These are phyloP conservation scores for Rhamnella rubrinervis DNA, from an alignment of 331 rosid species.

Conservation along the genomic window DNA sequence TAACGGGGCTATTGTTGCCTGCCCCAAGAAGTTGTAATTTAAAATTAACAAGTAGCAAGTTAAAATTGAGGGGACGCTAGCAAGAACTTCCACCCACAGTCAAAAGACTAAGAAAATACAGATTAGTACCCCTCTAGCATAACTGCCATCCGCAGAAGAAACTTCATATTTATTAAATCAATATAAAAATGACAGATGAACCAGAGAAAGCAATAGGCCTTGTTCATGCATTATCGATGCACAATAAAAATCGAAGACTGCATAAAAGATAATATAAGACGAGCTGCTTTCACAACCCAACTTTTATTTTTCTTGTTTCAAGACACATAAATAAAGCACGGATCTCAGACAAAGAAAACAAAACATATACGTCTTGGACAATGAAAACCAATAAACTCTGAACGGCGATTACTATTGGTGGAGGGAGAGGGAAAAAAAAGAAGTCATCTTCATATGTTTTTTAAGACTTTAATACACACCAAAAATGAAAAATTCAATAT, in stretches of 20 bases:
- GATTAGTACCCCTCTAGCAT: constrained; percentile 12
- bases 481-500: not conserved
- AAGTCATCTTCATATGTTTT: not conserved
- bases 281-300: not conserved
- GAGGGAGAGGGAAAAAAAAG: not conserved
- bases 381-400: constrained; percentile 1
- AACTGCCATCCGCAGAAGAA: not conserved
- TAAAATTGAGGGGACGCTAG: not conserved
- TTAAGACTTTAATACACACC: not conserved
- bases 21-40: constrained; percentile 1
- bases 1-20: not conserved
- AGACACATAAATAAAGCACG: too few relatives aligned
- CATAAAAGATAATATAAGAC: not conserved
- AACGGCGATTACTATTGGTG: not conserved
- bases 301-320: not conserved
- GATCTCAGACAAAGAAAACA: too few relatives aligned
- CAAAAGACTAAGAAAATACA: constrained; percentile 15
- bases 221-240: constrained; percentile 17
- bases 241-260: not conserved
- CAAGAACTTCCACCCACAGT: constrained; percentile 1
- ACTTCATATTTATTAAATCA: constrained; percentile 7
- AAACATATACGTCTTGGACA: too few relatives aligned
- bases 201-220: constrained; percentile 6
- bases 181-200: constrained; percentile 2
- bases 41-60: not conserved